Percentiles rank a stretch among this genome's conserved stretches.
Conservation (phyloP, 139 green algal genomes). For the Mychonastes homosphaera region DNA sequence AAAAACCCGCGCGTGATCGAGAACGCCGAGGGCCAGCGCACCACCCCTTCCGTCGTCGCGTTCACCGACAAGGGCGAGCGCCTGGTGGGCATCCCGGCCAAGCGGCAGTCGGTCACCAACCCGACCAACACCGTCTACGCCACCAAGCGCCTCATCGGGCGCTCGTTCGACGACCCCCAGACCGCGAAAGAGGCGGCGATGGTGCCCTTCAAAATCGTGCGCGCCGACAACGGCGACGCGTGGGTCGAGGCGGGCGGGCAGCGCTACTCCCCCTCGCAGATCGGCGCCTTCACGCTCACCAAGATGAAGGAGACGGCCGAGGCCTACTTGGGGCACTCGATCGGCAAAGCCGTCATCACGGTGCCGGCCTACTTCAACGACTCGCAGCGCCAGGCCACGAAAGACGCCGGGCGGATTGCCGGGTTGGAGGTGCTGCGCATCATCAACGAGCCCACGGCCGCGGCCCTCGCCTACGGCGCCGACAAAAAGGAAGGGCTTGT, state of each 20-base stretch:
- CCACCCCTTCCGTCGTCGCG: slow-evolving; percentile 94
- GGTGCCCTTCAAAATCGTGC: slow-evolving; percentile 96
- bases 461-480: slow-evolving; percentile 86
- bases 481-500: slow-evolving; percentile 96
- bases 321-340: slow-evolving; percentile 76
- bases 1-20: slow-evolving; percentile 95
- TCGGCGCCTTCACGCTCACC: slow-evolving; percentile 81
- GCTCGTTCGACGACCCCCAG: slow-evolving; percentile 79
- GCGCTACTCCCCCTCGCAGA: slow-evolving; percentile 87
- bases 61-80: slow-evolving; percentile 96
- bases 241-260: slow-evolving; percentile 92
- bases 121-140: slow-evolving; percentile 94
- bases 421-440: slow-evolving; percentile 90
- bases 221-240: slow-evolving; percentile 82
- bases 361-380: slow-evolving; percentile 99
- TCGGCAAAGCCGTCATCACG: slow-evolving; percentile 90
- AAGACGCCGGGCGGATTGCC: slow-evolving; percentile 62
- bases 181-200: slow-evolving; percentile 92
- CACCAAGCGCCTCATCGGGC: slow-evolving; percentile 94
- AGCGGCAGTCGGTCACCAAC: slow-evolving; percentile 97
- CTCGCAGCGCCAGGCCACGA: slow-evolving; percentile 82
- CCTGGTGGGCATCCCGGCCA: slow-evolving; percentile 88
- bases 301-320: slow-evolving; percentile 99
- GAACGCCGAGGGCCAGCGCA: slow-evolving; percentile 92
- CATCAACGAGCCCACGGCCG: slow-evolving; percentile 99